A percentile compares a stretch with the other conserved stretches of the same genome.
phyloP scores from a whole-genome alignment of 495 filamentous ascomycete genomes.

The Aspergillus kassunensis region DNA sequence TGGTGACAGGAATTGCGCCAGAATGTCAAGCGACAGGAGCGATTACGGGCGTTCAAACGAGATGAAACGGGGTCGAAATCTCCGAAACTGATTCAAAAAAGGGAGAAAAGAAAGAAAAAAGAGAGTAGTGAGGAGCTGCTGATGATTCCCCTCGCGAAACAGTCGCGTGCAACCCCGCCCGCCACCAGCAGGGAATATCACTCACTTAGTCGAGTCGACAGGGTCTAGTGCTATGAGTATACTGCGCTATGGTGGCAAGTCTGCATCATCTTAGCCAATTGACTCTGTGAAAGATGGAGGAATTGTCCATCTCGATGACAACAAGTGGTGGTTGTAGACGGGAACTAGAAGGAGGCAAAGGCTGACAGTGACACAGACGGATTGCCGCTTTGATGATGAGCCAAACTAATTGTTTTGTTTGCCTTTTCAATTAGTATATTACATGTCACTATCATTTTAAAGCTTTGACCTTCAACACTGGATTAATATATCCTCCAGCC shows the following conservation, averaged over 20 bases:
- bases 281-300: background rate
- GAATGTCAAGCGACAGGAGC: background rate
- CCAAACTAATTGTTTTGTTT: background rate
- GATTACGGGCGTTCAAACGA: background rate
- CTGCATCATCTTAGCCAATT: conserved; percentile 10
- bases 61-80: background rate
- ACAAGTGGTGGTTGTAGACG: background rate
- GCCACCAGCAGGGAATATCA: conserved; percentile 5
- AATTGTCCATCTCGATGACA: background rate
- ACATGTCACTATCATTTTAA: too few relatives aligned
- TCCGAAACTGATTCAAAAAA: background rate
- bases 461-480: too few relatives aligned
- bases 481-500: background rate
- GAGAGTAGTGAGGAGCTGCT: conserved; percentile 6
- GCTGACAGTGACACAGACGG: too few relatives aligned
- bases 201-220: conserved; percentile 3
- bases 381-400: too few relatives aligned
- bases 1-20: conserved; percentile 4
- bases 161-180: conserved; percentile 18
- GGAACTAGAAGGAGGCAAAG: too few relatives aligned
- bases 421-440: background rate
- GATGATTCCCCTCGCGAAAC: conserved; percentile 18
- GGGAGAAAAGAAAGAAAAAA: background rate
- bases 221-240: conserved; percentile 3
- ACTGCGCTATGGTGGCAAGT: background rate